Evolutionary conservation across 2,329 filamentous ascomycete species (phyloP).

Genomic region (Lizonia empirigonia): DNA sequence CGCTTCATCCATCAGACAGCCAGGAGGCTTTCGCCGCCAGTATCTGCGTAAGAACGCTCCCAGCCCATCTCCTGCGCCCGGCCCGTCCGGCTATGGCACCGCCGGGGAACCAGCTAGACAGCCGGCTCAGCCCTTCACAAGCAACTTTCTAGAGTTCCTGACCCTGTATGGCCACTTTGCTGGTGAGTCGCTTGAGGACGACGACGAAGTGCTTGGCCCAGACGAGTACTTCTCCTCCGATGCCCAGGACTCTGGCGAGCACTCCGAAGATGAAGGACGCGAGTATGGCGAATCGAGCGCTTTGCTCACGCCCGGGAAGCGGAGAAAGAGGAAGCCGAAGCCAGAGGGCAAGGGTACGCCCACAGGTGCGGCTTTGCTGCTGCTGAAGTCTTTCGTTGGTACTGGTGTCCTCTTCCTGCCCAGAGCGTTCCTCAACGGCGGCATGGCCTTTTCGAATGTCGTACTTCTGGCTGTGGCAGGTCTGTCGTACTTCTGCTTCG

Average conservation of each 20-base stretch:
- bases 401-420: conserved; percentile 94
- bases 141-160: conserved; percentile 93
- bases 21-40: conserved; percentile 91
- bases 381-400: conserved; percentile 97
- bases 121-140: conserved; percentile 65
- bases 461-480: conserved; percentile 84
- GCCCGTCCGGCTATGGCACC: conserved; percentile 52
- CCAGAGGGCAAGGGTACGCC: conserved; percentile 78
- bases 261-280: conserved; percentile 64
- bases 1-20: conserved; percentile 88
- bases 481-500: conserved; percentile 97
- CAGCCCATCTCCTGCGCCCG: conserved; percentile 61
- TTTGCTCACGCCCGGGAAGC: conserved; percentile 71
- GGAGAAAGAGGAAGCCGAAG: conserved; percentile 78
- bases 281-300: conserved; percentile 89
- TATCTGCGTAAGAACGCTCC: conserved; percentile 78
- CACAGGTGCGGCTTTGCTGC: conserved; percentile 77
- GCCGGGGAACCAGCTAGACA: conserved; percentile 30
- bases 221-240: conserved; percentile 92
- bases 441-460: conserved; percentile 94
- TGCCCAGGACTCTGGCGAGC: conserved; percentile 62
- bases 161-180: conserved; percentile 97
- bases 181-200: conserved; percentile 94
- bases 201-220: conserved; percentile 84
- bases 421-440: conserved; percentile 91